Evolutionary conservation across 495 filamentous ascomycete species (phyloP).

Genomic region (Xylaria bambusicola): DNA sequence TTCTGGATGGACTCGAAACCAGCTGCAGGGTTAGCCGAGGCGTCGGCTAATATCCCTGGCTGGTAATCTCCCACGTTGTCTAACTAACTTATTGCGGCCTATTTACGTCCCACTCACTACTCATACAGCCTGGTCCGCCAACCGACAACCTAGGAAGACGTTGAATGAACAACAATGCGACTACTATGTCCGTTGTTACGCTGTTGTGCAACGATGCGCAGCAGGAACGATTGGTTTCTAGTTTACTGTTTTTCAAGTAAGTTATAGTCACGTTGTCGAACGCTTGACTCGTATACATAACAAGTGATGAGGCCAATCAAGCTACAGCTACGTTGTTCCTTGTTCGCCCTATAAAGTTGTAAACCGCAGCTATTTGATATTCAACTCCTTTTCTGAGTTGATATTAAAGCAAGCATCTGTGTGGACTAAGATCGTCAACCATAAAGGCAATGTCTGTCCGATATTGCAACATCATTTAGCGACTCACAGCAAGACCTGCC

Average conservation of each 20-base stretch:
- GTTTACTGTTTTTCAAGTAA: no score
- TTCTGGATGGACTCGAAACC: neutral
- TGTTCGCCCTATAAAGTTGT: no score
- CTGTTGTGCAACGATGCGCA: neutral
- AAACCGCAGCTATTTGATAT: no score
- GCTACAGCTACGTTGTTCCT: no score
- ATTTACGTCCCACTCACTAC: no score
- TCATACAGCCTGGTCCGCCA: no score
- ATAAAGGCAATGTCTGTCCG: slow-evolving; percentile 2
- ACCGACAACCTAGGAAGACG: neutral
- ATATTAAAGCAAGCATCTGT: neutral
- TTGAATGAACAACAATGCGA: neutral
- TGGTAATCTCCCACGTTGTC: neutral
- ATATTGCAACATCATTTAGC: neutral
- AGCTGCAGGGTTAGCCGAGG: neutral
- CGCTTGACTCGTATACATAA: no score
- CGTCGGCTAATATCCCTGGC: neutral
- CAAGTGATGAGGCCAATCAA: no score
- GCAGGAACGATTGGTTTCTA: neutral
- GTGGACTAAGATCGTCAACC: neutral
- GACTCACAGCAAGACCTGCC: no score
- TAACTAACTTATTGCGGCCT: no score
- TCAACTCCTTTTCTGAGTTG: neutral
- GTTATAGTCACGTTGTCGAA: no score
- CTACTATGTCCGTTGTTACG: neutral